Percentiles rank a stretch among this genome's conserved stretches.
Evolutionary conservation across 169 alveolate species (phyloP).

Genomic region (Eimeria zaria): DNA sequence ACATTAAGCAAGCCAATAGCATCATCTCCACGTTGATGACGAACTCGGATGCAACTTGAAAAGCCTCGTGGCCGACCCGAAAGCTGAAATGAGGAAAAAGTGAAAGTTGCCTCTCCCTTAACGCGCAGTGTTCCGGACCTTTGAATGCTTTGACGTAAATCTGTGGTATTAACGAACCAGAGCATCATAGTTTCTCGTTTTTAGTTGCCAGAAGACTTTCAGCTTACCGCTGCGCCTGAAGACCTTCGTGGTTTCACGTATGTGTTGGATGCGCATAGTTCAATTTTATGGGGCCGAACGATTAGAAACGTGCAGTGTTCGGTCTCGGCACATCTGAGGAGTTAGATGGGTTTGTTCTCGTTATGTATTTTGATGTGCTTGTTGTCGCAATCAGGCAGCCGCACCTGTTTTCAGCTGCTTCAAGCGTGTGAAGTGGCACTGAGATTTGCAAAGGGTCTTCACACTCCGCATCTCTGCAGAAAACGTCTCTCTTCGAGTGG

Average conservation of each 20-base stretch:
- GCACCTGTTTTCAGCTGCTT: slow-evolving; percentile 66
- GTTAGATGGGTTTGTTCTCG: not conserved
- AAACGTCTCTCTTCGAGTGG: not conserved
- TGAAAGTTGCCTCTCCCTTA: not conserved
- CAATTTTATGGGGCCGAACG: slow-evolving; percentile 45
- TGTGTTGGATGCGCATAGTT: slow-evolving; percentile 2
- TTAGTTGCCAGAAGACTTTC: not conserved
- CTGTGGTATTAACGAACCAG: not conserved
- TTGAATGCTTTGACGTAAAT: slow-evolving; percentile 49
- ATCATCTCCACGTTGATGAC: not conserved
- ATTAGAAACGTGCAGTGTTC: slow-evolving; percentile 54
- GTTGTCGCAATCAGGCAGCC: not conserved
- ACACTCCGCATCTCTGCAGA: slow-evolving; percentile 65
- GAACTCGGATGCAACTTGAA: slow-evolving; percentile 64
- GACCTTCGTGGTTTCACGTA: slow-evolving; percentile 23
- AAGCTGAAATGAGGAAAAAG: slow-evolving; percentile 16
- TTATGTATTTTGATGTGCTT: too few species aligned
- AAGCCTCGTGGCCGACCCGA: slow-evolving; percentile 28
- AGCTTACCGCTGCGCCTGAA: slow-evolving; percentile 25
- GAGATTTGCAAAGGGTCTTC: not conserved
- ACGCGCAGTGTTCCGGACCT: slow-evolving; percentile 7
- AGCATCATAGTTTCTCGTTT: not conserved
- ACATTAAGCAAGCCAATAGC: not conserved
- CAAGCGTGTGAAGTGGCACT: not conserved
- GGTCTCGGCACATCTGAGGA: slow-evolving; percentile 8